Evolutionary conservation across 2,329 filamentous ascomycete species (phyloP).

Genomic region (Plectosphaerella cucumerina): DNA sequence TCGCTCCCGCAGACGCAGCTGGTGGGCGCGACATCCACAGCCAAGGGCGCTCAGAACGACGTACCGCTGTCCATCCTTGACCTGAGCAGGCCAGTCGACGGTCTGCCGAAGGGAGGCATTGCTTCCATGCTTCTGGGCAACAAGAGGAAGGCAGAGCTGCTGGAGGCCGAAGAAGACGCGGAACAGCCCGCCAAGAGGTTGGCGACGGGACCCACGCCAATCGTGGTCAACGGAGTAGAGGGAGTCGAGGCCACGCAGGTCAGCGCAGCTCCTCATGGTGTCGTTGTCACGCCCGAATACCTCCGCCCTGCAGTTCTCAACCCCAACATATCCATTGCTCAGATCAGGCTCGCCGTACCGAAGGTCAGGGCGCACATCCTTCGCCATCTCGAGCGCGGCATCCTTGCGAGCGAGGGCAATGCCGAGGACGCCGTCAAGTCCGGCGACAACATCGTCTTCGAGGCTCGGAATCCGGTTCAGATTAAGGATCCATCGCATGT

Average conservation of each 20-base stretch:
- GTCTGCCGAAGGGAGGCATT: constrained; percentile 84
- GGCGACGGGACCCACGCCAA: constrained; percentile 65
- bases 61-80: constrained; percentile 80
- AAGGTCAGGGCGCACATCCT: constrained; percentile 80
- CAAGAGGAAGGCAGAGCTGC: constrained; percentile 74
- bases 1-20: constrained; percentile 86
- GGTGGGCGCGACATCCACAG: constrained; percentile 66
- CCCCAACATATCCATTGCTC: constrained; percentile 74
- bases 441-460: constrained; percentile 71
- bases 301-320: constrained; percentile 84
- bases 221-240: constrained; percentile 72
- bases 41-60: constrained; percentile 60
- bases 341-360: constrained; percentile 82
- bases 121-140: constrained; percentile 85
- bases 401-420: constrained; percentile 44
- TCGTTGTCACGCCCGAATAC: constrained; percentile 72
- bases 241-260: constrained; percentile 74
- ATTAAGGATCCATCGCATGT: constrained; percentile 80
- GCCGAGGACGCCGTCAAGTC: constrained; percentile 58
- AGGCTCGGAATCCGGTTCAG: constrained; percentile 79
- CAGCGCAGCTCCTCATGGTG: constrained; percentile 52
- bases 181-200: constrained; percentile 48
- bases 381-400: constrained; percentile 69
- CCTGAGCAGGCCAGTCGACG: constrained; percentile 89
- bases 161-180: constrained; percentile 74